Conservation (phyloP, 2,329 filamentous ascomycete genomes). For the Emericellopsis atlantica region DNA sequence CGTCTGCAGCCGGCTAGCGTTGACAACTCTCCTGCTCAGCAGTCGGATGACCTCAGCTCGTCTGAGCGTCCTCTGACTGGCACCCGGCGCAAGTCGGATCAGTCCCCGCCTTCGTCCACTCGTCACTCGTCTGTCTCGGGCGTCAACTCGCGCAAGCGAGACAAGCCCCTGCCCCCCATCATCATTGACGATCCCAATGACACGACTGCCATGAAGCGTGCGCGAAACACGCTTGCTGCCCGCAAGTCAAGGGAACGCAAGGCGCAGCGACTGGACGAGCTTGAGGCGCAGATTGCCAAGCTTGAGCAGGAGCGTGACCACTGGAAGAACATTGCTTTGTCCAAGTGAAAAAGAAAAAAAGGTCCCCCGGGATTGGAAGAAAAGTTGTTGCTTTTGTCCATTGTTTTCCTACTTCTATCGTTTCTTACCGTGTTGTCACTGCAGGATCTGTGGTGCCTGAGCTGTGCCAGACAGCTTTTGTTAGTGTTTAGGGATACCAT, state of each 20-base stretch:
- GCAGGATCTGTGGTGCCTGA: not conserved
- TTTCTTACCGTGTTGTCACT: not conserved
- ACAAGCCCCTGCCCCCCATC: conserved; percentile 72
- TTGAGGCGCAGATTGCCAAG: conserved; percentile 62
- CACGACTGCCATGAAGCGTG: conserved; percentile 76
- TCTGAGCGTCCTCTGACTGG: conserved; percentile 22
- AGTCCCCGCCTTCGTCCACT: conserved; percentile 20
- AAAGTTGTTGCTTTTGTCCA: conserved; percentile 3
- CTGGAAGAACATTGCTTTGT: conserved; percentile 46
- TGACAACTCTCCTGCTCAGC: conserved; percentile 28
- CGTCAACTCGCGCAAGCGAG: conserved; percentile 60
- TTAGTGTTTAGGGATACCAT: too few relatives aligned
- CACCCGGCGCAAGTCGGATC: conserved; percentile 33
- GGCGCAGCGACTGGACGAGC: conserved; percentile 58
- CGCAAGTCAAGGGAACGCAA: conserved; percentile 88
- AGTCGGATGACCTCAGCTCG: conserved; percentile 36
- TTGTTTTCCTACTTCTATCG: not conserved
- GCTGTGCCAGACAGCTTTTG: too few relatives aligned
- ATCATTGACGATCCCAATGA: conserved; percentile 63
- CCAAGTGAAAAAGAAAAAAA: conserved; percentile 12
- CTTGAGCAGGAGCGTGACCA: conserved; percentile 54
- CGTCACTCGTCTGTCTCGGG: conserved; percentile 60
- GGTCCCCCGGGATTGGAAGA: not conserved
- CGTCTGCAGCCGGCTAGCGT: not conserved
- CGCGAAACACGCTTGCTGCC: conserved; percentile 84